Evolutionary conservation across 75 land plant species (phyloP).

Genomic region (Adiantum capillusveneris): DNA sequence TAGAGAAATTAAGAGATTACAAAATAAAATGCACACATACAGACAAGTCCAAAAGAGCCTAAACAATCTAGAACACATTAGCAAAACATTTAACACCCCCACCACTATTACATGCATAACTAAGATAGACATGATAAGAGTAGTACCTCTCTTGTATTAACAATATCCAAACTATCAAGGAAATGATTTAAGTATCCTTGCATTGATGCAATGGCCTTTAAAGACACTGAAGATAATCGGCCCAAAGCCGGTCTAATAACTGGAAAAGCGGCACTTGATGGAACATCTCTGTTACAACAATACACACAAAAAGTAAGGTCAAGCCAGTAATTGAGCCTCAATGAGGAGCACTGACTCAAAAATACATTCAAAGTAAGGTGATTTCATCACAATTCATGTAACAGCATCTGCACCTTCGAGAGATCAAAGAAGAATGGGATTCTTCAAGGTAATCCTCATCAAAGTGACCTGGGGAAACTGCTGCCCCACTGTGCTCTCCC

Average conservation of each 20-base stretch:
- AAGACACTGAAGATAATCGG: slow-evolving; percentile 70
- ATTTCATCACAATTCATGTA: too few species aligned
- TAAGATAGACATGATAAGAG: slow-evolving; percentile 2
- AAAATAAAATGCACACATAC: too few species aligned
- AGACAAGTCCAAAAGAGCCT: too few species aligned
- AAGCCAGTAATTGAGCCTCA: not conserved
- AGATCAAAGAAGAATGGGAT: slow-evolving; percentile 10
- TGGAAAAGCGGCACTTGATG: slow-evolving; percentile 92
- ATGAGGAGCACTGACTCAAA: too few species aligned
- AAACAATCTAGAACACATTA: too few species aligned
- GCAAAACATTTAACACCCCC: too few species aligned
- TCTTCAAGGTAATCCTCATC: slow-evolving; percentile 76
- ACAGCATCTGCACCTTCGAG: not conserved
- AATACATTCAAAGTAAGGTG: too few species aligned
- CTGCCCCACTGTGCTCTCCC: slow-evolving; percentile 47
- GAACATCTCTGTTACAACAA: slow-evolving; percentile 64
- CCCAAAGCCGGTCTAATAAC: slow-evolving; percentile 85
- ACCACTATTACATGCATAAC: too few species aligned
- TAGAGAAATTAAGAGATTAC: too few species aligned
- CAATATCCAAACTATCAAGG: slow-evolving; percentile 78
- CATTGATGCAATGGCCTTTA: slow-evolving; percentile 78
- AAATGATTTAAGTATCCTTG: slow-evolving; percentile 87
- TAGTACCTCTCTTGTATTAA: slow-evolving; percentile 76
- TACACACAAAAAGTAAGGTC: not conserved
- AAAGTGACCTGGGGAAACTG: slow-evolving; percentile 38